Evolutionary conservation across 306 rosid species (phyloP), one percentile per base, ranked within the genome.

Genomic region (Glycine tomentella): DNA sequence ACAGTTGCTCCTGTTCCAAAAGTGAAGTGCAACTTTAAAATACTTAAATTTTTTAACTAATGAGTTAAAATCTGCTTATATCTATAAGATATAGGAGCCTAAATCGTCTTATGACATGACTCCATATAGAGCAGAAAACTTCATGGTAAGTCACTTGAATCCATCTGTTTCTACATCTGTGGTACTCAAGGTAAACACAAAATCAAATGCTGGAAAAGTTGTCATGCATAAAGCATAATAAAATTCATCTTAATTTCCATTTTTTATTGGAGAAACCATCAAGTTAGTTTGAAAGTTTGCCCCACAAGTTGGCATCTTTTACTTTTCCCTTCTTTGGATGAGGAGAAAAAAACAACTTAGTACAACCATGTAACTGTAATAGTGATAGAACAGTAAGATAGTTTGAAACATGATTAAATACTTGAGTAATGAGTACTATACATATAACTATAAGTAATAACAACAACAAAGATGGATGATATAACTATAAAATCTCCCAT

Each of bases 1-100:
- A 93, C 90, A 50, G 86, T 90, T 81, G 99, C 97, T 77, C 99
- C 99, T 95, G 92, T 69, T 89, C 78, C 75, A 80, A 74, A 53
- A 77, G 69, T 42, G 42, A 81, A 79, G 75, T 34, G 20, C 36
- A 11, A 58, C 63, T 83, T 67, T 68, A 67, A 81, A 81, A 78
- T 72, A 50, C 63, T 70, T 65, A 40, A 51, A 69, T 74, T 69
- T 49, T 67, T 64, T 59, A 69, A 68, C 48, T 34, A 80, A 63
- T 58, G 16, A 63, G 58, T 76, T 33, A 80, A 46, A 62, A 9
- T 33, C 53, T 36, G 65, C 12, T 63, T 48, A 59, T 44, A 42
- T n/a, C 42, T 74, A 69, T 6, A 77, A 79, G 68, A 66, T 58
- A 72, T 8, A 33, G 53, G 49, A 44, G 17, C 31, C 25, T 69